Evolutionary conservation across 2,329 filamentous ascomycete species (phyloP).

Genomic region (Alternaria hordeiaustralica): DNA sequence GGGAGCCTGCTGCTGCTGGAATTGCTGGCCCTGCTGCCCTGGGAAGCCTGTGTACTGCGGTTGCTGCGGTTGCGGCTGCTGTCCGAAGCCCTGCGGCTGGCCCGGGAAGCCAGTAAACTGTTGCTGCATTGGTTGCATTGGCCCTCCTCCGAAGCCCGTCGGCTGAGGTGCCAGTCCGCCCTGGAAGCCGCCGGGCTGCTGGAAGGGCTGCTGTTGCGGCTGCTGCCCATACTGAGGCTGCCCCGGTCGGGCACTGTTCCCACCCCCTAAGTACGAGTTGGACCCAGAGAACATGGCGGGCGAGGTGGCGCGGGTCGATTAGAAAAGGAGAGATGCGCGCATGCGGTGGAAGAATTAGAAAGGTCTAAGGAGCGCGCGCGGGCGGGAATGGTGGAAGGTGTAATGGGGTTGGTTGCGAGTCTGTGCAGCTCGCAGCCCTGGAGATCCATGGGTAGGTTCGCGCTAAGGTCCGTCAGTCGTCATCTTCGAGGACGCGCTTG

Average conservation of each 20-base stretch:
- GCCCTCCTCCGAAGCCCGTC: slow-evolving; percentile 59
- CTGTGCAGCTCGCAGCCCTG: slow-evolving; percentile 32
- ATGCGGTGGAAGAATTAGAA: slow-evolving; percentile 24
- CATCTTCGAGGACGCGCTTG: slow-evolving; percentile 28
- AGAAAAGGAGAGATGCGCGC: slow-evolving; percentile 21
- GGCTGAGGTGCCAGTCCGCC: slow-evolving; percentile 55
- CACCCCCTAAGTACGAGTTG: slow-evolving; percentile 83
- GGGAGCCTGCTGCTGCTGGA: slow-evolving; percentile 63
- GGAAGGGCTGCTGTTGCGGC: slow-evolving; percentile 56
- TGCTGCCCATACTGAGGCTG: slow-evolving; percentile 56
- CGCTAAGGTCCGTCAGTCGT: slow-evolving; percentile 41
- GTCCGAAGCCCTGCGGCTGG: slow-evolving; percentile 55
- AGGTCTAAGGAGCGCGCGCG: slow-evolving; percentile 20
- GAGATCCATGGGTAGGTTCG: slow-evolving; percentile 23
- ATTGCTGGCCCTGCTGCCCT: slow-evolving; percentile 51
- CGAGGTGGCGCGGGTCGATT: slow-evolving; percentile 29
- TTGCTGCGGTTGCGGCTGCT: slow-evolving; percentile 52
- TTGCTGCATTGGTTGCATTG: slow-evolving; percentile 60
- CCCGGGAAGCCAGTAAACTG: slow-evolving; percentile 58
- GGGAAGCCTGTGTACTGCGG: slow-evolving; percentile 58
- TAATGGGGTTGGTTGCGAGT: slow-evolving; percentile 29
- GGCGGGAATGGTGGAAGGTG: slow-evolving; percentile 26
- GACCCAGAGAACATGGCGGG: slow-evolving; percentile 84
- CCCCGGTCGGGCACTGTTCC: slow-evolving; percentile 75
- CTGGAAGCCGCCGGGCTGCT: slow-evolving; percentile 63